These are phyloP conservation scores for Sanghuangporus baumii DNA, from an alignment of 1,284 basidiomycete species.

Conservation along the genomic window DNA sequence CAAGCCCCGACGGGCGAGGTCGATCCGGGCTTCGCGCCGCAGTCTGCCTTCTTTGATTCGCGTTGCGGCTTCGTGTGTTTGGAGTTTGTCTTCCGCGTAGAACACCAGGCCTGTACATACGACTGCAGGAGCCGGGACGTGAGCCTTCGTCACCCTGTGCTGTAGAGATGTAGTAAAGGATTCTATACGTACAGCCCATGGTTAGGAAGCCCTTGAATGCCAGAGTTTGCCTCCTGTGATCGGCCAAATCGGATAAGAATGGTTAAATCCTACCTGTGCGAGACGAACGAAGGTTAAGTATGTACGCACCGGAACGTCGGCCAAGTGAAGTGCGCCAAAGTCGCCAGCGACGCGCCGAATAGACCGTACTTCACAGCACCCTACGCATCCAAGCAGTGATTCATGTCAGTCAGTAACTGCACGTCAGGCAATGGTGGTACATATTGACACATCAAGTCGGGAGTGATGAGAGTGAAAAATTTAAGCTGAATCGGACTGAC, in stretches of 20 bases:
- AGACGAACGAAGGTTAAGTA: neutral
- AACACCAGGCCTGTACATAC: conserved; percentile 67
- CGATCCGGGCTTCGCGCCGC: conserved; percentile 67
- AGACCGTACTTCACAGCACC: conserved; percentile 50
- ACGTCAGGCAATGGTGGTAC: neutral
- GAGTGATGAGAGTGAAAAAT: neutral
- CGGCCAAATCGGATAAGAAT: neutral
- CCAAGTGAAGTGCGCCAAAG: conserved; percentile 70
- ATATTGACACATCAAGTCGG: too few relatives aligned
- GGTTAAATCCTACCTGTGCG: neutral
- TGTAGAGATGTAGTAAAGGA: neutral
- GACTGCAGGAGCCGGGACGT: conserved; percentile 30
- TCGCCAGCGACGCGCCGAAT: conserved; percentile 55
- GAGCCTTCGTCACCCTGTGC: neutral
- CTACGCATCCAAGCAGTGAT: conserved; percentile 28
- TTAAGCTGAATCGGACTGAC: conserved; percentile 17
- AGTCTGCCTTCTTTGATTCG: conserved; percentile 64
- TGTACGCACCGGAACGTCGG: conserved; percentile 64
- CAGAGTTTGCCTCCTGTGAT: conserved; percentile 65
- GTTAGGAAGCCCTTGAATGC: conserved; percentile 77
- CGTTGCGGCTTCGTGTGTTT: conserved; percentile 62
- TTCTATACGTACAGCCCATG: conserved; percentile 42
- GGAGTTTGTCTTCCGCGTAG: conserved; percentile 70
- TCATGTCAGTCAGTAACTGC: too few relatives aligned
- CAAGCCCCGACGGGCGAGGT: conserved; percentile 67